Evolutionary conservation across 1,139 yeast genomes (phyloP).

Genomic region (Suhomyces yuchorum): DNA sequence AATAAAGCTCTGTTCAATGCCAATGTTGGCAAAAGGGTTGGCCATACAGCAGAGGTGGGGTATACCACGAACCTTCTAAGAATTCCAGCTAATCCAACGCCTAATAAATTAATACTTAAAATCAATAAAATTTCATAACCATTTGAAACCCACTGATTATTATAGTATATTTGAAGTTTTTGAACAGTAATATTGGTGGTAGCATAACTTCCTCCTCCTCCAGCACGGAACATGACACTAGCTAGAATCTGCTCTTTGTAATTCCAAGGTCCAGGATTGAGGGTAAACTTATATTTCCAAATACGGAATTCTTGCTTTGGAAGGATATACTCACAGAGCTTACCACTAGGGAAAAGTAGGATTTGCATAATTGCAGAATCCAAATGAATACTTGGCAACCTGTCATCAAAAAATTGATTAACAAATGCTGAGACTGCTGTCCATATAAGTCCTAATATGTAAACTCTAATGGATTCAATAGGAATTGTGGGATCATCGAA

Average conservation of each 20-base stretch:
- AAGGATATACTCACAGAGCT: constrained; percentile 22
- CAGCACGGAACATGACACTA: constrained; percentile 21
- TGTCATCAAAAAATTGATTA: constrained; percentile 58
- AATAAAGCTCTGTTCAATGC: constrained; percentile 24
- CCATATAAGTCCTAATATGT: constrained; percentile 58
- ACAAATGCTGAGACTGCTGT: constrained; percentile 55
- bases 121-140: constrained; percentile 21
- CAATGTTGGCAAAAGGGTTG: constrained; percentile 20
- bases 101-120: constrained; percentile 23
- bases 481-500: constrained; percentile 51
- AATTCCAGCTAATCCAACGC: constrained; percentile 26
- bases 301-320: constrained; percentile 25
- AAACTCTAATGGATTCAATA: constrained; percentile 60
- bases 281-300: constrained; percentile 20
- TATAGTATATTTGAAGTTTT: constrained; percentile 18
- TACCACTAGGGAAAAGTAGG: constrained; percentile 60
- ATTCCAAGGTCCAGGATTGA: constrained; percentile 29
- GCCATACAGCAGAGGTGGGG: constrained; percentile 21
- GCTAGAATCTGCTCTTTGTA: constrained; percentile 27
- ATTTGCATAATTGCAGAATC: constrained; percentile 56
- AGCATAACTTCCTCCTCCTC: constrained; percentile 17
- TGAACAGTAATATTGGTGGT: constrained; percentile 22
- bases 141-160: constrained; percentile 19
- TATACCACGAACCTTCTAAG: constrained; percentile 23
- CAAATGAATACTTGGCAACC: constrained; percentile 53